Conservation (phyloP, 345 rosid genomes). For the Linum usitatissimum region DNA sequence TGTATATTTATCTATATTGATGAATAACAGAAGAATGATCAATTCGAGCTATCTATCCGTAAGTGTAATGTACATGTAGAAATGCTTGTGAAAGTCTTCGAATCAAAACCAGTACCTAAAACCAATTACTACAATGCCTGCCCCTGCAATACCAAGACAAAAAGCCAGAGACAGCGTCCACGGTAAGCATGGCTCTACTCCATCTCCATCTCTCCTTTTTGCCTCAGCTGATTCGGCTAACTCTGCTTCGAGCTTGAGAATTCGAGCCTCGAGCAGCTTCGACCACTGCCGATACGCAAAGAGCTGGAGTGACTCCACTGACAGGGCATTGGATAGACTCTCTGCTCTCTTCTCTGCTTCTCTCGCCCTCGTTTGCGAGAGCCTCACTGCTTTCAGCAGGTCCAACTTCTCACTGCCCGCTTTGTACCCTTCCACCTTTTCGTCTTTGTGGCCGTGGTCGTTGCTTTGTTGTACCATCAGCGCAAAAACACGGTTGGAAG, state of each 20-base stretch:
- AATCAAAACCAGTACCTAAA: background rate
- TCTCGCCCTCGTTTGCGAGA: slow-evolving; percentile 58
- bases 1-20: too few relatives aligned
- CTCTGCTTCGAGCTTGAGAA: slow-evolving; percentile 18
- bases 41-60: background rate
- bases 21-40: background rate
- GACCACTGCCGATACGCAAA: slow-evolving; percentile 40
- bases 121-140: background rate
- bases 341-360: slow-evolving; percentile 48
- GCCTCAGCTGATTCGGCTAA: slow-evolving; percentile 3
- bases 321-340: slow-evolving; percentile 22
- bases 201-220: slow-evolving; percentile 1
- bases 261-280: slow-evolving; percentile 41
- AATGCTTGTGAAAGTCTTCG: background rate
- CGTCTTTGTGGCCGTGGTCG: background rate
- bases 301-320: slow-evolving; percentile 30
- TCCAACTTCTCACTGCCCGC: slow-evolving; percentile 24
- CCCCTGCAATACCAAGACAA: background rate
- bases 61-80: too few relatives aligned
- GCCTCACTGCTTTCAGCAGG: slow-evolving; percentile 47
- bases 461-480: background rate
- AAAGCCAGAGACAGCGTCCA: background rate
- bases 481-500: background rate
- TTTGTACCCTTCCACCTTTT: background rate
- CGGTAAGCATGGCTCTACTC: background rate